Evolutionary conservation across 345 rosid genomes (phyloP).

Genomic region (Populus alba): DNA sequence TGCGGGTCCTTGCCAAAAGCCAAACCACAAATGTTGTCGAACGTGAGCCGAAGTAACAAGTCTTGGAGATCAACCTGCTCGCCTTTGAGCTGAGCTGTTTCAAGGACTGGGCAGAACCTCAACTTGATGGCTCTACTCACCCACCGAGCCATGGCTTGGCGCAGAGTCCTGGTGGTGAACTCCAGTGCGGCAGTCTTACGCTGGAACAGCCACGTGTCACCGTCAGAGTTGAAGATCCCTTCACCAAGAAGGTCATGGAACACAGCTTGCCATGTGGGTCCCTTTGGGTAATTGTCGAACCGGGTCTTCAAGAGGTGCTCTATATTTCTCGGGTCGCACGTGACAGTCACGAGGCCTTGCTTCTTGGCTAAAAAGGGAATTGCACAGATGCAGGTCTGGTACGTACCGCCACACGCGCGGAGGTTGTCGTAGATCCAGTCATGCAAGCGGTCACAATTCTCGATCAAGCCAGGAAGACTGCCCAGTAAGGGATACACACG

Average conservation of each 20-base stretch:
- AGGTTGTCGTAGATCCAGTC: conserved; percentile 98
- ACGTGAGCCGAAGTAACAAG: conserved; percentile 82
- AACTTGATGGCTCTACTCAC: conserved; percentile 69
- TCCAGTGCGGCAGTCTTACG: conserved; percentile 96
- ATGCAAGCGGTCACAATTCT: conserved; percentile 85
- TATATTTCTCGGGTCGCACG: conserved; percentile 85
- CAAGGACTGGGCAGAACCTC: conserved; percentile 67
- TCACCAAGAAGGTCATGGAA: conserved; percentile 88
- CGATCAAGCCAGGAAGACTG: conserved; percentile 85
- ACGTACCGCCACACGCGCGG: conserved; percentile 88
- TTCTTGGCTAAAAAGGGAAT: conserved; percentile 70
- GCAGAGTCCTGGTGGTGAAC: conserved; percentile 92
- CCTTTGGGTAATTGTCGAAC: conserved; percentile 91
- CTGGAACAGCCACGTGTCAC: conserved; percentile 92
- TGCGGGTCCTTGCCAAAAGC: conserved; percentile 94
- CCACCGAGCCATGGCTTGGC: conserved; percentile 99
- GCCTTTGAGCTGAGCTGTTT: conserved; percentile 42
- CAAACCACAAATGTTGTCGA: conserved; percentile 90
- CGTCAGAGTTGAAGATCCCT: conserved; percentile 92
- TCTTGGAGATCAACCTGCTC: conserved; percentile 85
- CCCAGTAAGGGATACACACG: conserved; percentile 90
- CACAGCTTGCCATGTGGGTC: conserved; percentile 96
- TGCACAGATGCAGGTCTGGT: conserved; percentile 95
- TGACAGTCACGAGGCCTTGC: conserved; percentile 96
- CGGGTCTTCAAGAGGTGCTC: conserved; percentile 86